Evolutionary conservation across 306 rosid species (phyloP).

Genomic region (Potentilla sterilis): DNA sequence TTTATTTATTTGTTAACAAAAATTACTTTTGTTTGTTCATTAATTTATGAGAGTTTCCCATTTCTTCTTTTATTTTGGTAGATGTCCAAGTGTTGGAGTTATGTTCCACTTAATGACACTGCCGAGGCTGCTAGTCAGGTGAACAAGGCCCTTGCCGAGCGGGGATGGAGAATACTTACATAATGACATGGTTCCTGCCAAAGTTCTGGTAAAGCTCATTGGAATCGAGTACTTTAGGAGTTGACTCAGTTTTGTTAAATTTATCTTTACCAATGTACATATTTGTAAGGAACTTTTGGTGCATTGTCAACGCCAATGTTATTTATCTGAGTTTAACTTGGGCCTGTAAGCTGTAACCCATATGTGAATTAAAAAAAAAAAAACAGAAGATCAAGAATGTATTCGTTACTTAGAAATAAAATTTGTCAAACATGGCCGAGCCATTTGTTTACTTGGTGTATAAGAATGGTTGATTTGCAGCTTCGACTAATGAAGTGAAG

Average conservation of each 20-base stretch:
- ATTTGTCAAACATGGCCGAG: not conserved
- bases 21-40: not conserved
- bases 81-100: constrained; percentile 73
- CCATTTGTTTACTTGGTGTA: not conserved
- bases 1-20: not conserved
- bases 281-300: not conserved
- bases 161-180: constrained; percentile 67
- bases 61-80: constrained; percentile 18
- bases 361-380: not conserved
- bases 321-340: not conserved
- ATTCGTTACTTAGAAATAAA: not conserved
- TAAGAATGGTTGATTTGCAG: not conserved
- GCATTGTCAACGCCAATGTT: not conserved
- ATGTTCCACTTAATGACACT: constrained; percentile 78
- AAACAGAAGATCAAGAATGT: not conserved
- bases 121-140: constrained; percentile 70
- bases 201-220: not conserved
- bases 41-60: not conserved
- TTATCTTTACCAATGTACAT: not conserved
- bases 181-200: constrained; percentile 6
- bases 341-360: not conserved
- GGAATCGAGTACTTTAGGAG: not conserved
- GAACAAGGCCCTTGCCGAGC: constrained; percentile 54
- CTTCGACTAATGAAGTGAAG: not conserved
- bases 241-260: constrained; percentile 5